phyloP scores from a whole-genome alignment of 2,329 filamentous ascomycete species.

The Balansia obtecta region DNA sequence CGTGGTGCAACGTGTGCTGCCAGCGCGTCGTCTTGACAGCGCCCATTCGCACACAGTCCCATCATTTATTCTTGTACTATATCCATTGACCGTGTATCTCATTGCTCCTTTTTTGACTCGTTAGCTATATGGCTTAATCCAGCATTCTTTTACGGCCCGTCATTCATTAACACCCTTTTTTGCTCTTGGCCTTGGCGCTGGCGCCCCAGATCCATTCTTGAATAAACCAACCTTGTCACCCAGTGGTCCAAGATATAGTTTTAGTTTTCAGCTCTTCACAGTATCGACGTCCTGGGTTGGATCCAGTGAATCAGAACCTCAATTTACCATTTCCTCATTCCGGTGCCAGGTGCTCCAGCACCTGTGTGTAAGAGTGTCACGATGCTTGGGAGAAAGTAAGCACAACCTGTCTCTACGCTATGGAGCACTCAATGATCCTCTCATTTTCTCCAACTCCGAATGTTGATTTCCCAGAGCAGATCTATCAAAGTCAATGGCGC shows the following conservation, averaged over 20 bases:
- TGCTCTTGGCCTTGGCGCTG: neutral
- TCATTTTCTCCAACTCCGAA: neutral
- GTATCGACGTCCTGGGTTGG: neutral
- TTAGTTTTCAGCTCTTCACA: neutral
- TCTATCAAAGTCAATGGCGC: constrained; percentile 30
- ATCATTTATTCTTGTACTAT: neutral
- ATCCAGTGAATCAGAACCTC: neutral
- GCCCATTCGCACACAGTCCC: neutral
- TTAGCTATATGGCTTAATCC: neutral
- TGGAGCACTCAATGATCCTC: neutral
- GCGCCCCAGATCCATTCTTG: neutral
- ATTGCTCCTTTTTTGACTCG: neutral
- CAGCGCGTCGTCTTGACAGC: neutral
- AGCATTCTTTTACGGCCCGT: neutral
- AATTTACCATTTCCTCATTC: neutral
- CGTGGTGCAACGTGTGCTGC: neutral
- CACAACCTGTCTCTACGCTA: neutral
- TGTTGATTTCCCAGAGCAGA: constrained; percentile 11
- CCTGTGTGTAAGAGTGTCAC: neutral
- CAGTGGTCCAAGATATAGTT: neutral
- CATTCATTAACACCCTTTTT: neutral
- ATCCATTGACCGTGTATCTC: neutral
- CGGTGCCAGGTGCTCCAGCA: neutral
- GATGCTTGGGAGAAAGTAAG: constrained; percentile 5
- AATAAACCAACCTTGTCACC: neutral